Conservation (phyloP, 306 rosid species). For the Aeschynomene evenia region DNA sequence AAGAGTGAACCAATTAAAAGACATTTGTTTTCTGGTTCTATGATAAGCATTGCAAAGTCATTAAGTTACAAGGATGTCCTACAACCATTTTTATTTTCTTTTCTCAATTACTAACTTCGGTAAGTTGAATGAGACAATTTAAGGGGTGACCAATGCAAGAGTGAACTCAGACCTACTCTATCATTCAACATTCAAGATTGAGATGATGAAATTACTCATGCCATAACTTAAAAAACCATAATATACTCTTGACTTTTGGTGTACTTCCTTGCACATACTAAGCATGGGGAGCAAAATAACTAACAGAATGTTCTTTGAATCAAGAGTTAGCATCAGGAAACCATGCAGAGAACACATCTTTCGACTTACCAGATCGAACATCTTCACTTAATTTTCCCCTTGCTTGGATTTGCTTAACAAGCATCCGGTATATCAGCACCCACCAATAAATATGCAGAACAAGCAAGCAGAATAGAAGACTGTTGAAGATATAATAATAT, state of each 20-base stretch:
- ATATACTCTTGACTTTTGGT: background rate
- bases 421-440: slow-evolving; percentile 95
- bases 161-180: background rate
- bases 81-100: slow-evolving; percentile 7
- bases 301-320: slow-evolving; percentile 5
- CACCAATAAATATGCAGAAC: slow-evolving; percentile 95
- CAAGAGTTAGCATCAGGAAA: slow-evolving; percentile 10
- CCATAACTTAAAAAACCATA: background rate
- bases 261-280: slow-evolving; percentile 2
- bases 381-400: slow-evolving; percentile 86
- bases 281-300: slow-evolving; percentile 1
- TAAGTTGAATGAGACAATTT: background rate
- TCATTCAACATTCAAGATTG: slow-evolving; percentile 12
- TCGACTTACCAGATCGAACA: slow-evolving; percentile 91
- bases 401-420: slow-evolving; percentile 92
- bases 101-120: slow-evolving; percentile 4
- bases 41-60: background rate
- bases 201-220: slow-evolving; percentile 16
- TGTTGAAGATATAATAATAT: slow-evolving; percentile 85
- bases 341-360: slow-evolving; percentile 14
- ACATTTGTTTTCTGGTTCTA: background rate
- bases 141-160: slow-evolving; percentile 1
- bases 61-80: slow-evolving; percentile 11
- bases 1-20: slow-evolving; percentile 2
- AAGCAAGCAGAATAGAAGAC: slow-evolving; percentile 85